Evolutionary conservation across 108 stramenopile genomes (phyloP), one percentile per base, ranked within the genome.

Genomic region (Epithemia pelagica): DNA sequence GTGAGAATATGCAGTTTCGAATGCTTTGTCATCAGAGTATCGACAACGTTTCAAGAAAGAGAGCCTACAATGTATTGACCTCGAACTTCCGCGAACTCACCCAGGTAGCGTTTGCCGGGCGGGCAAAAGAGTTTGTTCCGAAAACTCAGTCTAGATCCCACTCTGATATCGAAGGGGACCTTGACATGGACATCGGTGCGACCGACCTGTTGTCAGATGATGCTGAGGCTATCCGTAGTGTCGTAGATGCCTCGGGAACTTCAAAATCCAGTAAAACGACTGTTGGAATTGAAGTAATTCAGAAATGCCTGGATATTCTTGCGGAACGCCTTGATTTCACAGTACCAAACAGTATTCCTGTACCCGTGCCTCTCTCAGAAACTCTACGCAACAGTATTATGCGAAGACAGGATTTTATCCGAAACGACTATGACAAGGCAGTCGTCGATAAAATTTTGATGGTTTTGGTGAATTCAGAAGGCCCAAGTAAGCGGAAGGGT

Each of bases 1-100:
- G 91, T 25, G 99, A 99, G 71, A 94, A 96, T 67, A 85, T 98
- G 84, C 98, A 99, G 74, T 99, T 97, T 78, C 82, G 93, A 31
- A 84, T 95, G 82, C 81, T 97, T 30, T 93, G 89, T 58, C 93
- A 98, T 59, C 99, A 99, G 65, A 95, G 92, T 63, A 89, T 97
- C 27, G 81, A 91, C 55, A 97, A 99, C 70, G 96, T 98, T 0
- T 88, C 94, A 66, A 79, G 99, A 64, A 99, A 99, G 70, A 70
- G 89, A 52, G 91, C 95, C 0, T 99, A 92, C 74, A 37, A 61
- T 26, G 74, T 90, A 7, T 67, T 99, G 66, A 82, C 81, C 8
- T 54, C 63, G 30, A 64, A 84, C 60, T 91, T 87, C 66, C 80
- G 87, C 71, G 90, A 91, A 70, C 75, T 95, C n/a, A 88, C 89